phyloP scores from a whole-genome alignment of 352 stramenopile species.

The Globisporangium ultimum region DNA sequence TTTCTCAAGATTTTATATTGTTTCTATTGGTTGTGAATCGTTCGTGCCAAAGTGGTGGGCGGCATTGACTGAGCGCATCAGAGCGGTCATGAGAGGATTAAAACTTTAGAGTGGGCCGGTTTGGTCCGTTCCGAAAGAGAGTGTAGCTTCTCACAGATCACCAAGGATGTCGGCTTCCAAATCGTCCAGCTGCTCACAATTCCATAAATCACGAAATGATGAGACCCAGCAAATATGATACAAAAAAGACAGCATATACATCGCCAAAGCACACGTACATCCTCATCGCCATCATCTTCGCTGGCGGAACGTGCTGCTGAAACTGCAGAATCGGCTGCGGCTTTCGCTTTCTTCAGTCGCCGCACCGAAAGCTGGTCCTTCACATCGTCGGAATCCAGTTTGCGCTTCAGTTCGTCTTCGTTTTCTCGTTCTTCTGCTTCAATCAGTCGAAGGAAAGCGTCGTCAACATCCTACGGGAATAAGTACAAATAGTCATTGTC shows the following conservation, averaged over 20 bases:
- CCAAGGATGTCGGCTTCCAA: conserved; percentile 74
- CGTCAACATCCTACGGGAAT: conserved; percentile 54
- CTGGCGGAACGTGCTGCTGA: conserved; percentile 5
- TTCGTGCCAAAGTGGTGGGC: no score
- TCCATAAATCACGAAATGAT: no score
- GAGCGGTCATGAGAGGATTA: no score
- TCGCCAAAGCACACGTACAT: conserved; percentile 12
- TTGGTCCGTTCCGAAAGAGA: not conserved
- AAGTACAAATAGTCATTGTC: conserved; percentile 3
- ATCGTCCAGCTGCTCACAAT: conserved; percentile 51
- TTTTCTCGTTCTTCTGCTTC: conserved; percentile 73
- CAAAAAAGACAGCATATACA: not conserved
- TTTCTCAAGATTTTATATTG: no score
- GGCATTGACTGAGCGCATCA: no score
- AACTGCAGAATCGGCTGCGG: not conserved
- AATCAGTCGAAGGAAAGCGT: conserved; percentile 73
- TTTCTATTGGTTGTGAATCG: no score
- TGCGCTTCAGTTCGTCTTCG: conserved; percentile 54
- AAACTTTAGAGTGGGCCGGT: not conserved
- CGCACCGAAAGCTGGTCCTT: conserved; percentile 57
- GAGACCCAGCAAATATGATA: not conserved
- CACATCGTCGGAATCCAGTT: conserved; percentile 41
- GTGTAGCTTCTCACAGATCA: conserved; percentile 34
- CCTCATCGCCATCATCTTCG: conserved; percentile 31
- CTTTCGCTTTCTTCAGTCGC: conserved; percentile 28